These are phyloP conservation scores for Jatropha multifida DNA, from an alignment of 441 rosid genomes.

Conservation along the genomic window DNA sequence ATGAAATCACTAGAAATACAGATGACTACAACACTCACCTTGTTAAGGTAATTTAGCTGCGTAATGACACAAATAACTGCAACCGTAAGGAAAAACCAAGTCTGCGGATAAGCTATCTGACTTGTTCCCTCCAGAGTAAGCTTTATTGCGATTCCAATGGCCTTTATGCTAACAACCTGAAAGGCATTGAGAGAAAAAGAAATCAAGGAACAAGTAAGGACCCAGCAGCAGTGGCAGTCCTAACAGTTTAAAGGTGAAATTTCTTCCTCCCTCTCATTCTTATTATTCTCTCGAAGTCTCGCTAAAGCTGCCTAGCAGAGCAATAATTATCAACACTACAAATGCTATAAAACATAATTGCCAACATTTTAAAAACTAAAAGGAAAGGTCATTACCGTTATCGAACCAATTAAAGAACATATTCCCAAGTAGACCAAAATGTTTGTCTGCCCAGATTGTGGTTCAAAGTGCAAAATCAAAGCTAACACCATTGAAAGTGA, in stretches of 20 bases:
- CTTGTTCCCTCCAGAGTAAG: slow-evolving; percentile 73
- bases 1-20: neutral
- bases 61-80: slow-evolving; percentile 77
- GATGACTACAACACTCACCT: slow-evolving; percentile 39
- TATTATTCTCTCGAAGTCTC: too few species aligned
- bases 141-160: slow-evolving; percentile 86
- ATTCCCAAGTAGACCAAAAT: slow-evolving; percentile 63
- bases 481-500: slow-evolving; percentile 51
- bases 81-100: slow-evolving; percentile 85
- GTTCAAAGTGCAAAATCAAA: slow-evolving; percentile 52
- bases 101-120: slow-evolving; percentile 67
- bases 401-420: slow-evolving; percentile 62
- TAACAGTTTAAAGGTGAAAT: neutral
- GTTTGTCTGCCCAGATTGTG: slow-evolving; percentile 68
- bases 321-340: too few species aligned
- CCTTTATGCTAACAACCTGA: slow-evolving; percentile 95
- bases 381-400: slow-evolving; percentile 44
- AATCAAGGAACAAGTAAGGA: neutral
- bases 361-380: neutral
- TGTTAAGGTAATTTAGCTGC: slow-evolving; percentile 80
- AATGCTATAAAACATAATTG: too few species aligned
- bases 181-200: neutral
- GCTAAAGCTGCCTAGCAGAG: too few species aligned
- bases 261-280: too few species aligned
- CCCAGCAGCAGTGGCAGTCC: neutral